phyloP scores from a whole-genome alignment of 345 rosid genomes.

The Aegle marmelos region DNA sequence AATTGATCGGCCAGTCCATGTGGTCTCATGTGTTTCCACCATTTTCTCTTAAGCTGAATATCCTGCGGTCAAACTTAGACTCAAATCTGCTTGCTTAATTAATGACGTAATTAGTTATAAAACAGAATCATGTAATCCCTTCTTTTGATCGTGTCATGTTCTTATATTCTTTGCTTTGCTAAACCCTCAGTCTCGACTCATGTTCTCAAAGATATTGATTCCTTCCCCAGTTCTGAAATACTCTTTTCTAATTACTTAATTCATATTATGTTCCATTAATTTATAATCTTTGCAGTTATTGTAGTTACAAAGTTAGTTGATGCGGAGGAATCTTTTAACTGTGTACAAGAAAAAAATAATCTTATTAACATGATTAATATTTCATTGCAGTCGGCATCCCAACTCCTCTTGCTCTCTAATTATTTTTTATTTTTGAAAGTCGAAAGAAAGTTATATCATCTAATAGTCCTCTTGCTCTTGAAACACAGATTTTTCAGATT shows the following conservation, averaged over 20 bases:
- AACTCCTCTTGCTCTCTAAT: too few species aligned
- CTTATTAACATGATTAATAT: too few species aligned
- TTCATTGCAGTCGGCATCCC: too few species aligned
- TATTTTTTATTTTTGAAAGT: too few species aligned
- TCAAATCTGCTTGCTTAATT: neutral
- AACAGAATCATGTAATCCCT: neutral
- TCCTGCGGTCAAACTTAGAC: conserved; percentile 1
- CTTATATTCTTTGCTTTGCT: conserved; percentile 12
- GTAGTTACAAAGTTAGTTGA: conserved; percentile 26
- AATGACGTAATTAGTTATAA: neutral
- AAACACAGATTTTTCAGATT: neutral
- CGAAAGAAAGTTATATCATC: neutral
- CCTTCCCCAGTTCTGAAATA: neutral
- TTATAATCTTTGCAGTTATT: conserved; percentile 21
- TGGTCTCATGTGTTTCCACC: conserved; percentile 38
- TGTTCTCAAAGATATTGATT: conserved; percentile 24
- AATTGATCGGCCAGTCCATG: conserved; percentile 24
- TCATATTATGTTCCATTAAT: neutral
- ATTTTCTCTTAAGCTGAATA: neutral
- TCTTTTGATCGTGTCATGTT: conserved; percentile 14
- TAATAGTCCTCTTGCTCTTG: neutral
- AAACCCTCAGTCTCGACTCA: conserved; percentile 20
- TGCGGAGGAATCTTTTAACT: too few species aligned
- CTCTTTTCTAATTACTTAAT: neutral
- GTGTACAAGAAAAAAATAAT: too few species aligned